A percentile compares a stretch with the other conserved stretches of the same genome.
These are phyloP conservation scores for Arthrobotrys conoides DNA, from an alignment of 2,329 filamentous ascomycete genomes.

Conservation along the genomic window DNA sequence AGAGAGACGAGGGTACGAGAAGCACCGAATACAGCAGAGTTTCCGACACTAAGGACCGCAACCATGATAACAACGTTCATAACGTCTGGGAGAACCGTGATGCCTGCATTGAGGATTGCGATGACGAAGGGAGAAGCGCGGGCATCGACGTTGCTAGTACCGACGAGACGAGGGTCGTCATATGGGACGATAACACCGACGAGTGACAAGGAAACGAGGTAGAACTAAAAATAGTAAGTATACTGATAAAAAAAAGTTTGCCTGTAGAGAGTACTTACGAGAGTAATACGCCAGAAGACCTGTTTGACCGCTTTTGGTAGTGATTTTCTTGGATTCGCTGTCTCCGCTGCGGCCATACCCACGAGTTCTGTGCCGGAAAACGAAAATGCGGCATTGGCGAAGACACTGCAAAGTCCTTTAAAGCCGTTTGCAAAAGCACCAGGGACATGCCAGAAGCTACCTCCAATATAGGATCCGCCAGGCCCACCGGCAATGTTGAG, in stretches of 20 bases:
- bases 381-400: constrained; percentile 82
- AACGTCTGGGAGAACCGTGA: constrained; percentile 83
- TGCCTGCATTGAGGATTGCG: constrained; percentile 86
- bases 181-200: constrained; percentile 87
- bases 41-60: constrained; percentile 89
- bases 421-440: constrained; percentile 89
- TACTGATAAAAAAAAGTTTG: background rate
- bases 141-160: constrained; percentile 74
- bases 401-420: constrained; percentile 84
- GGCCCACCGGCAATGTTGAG: constrained; percentile 86
- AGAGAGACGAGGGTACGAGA: constrained; percentile 90
- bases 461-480: constrained; percentile 82
- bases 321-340: constrained; percentile 82
- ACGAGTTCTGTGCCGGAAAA: constrained; percentile 83
- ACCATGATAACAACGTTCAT: constrained; percentile 97
- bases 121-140: constrained; percentile 93
- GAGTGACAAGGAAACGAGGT: constrained; percentile 83
- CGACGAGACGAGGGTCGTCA: constrained; percentile 75
- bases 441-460: constrained; percentile 80
- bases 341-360: constrained; percentile 82
- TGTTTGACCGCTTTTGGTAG: constrained; percentile 91
- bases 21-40: constrained; percentile 91
- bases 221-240: constrained; percentile 72
- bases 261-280: constrained; percentile 66
- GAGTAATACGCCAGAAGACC: constrained; percentile 92